Conservation (phyloP, 2,329 filamentous ascomycete genomes). For the Pseudogymnoascus sp. region DNA sequence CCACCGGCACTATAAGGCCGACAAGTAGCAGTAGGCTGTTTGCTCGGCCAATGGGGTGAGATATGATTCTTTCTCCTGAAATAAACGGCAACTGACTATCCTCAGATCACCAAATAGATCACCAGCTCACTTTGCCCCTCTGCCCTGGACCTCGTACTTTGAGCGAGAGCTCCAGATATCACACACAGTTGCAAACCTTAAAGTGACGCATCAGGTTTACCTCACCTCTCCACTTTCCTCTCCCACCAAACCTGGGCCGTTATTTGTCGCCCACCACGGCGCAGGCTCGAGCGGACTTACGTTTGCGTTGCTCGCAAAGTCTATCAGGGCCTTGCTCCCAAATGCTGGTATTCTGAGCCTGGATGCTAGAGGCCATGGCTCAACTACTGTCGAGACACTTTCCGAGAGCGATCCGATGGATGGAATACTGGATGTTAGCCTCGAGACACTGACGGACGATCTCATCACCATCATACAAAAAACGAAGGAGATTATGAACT, state of each 20-base stretch:
- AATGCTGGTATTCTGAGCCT: constrained; percentile 75
- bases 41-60: constrained; percentile 59
- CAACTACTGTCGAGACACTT: constrained; percentile 43
- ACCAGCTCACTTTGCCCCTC: constrained; percentile 27
- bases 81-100: constrained; percentile 9
- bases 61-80: constrained; percentile 11
- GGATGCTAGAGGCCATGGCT: constrained; percentile 83
- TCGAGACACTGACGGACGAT: constrained; percentile 67
- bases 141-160: constrained; percentile 81
- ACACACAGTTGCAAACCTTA: constrained; percentile 33
- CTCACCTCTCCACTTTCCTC: constrained; percentile 81
- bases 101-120: constrained; percentile 26
- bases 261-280: constrained; percentile 93
- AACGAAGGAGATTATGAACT: constrained; percentile 61
- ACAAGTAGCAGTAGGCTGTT: constrained; percentile 67
- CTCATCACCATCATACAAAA: constrained; percentile 61
- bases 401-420: constrained; percentile 26
- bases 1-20: constrained; percentile 83
- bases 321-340: constrained; percentile 71
- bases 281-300: constrained; percentile 89
- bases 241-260: constrained; percentile 62
- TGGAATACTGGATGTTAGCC: constrained; percentile 55
- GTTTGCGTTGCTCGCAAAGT: constrained; percentile 73
- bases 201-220: constrained; percentile 74
- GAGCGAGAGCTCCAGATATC: constrained; percentile 75